Conservation (phyloP, 148 eudicot genomes). For the Pharnaceum exiguum region DNA sequence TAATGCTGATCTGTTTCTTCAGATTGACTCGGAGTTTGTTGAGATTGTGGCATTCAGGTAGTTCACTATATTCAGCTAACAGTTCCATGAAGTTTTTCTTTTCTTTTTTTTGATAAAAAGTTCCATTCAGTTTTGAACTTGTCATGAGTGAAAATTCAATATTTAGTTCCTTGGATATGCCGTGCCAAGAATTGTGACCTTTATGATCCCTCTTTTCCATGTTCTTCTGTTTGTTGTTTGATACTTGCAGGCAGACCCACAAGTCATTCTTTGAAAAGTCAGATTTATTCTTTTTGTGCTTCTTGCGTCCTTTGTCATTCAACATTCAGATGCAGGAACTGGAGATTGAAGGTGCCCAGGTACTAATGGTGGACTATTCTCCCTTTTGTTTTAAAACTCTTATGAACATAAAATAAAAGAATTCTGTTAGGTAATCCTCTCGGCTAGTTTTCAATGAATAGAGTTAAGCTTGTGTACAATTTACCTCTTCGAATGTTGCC, state of each 20-base stretch:
- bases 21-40: constrained; percentile 70
- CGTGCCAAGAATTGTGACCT: neutral
- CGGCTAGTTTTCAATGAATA: too few relatives aligned
- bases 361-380: constrained; percentile 15
- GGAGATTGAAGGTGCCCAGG: constrained; percentile 86
- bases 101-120: too few relatives aligned
- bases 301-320: constrained; percentile 63
- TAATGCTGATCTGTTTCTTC: constrained; percentile 22
- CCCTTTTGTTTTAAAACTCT: neutral
- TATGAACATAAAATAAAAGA: neutral
- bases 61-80: neutral
- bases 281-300: constrained; percentile 69
- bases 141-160: constrained; percentile 1
- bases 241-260: constrained; percentile 67
- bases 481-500: too few relatives aligned
- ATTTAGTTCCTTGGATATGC: neutral
- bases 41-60: constrained; percentile 76
- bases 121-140: constrained; percentile 2
- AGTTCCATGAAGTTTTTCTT: neutral
- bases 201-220: neutral
- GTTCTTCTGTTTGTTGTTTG: too few relatives aligned
- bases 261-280: constrained; percentile 67
- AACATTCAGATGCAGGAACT: constrained; percentile 66
- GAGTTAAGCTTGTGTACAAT: too few relatives aligned
- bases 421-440: neutral